Conservation (phyloP, 306 rosid genomes). For the Coriaria nepalensis region DNA sequence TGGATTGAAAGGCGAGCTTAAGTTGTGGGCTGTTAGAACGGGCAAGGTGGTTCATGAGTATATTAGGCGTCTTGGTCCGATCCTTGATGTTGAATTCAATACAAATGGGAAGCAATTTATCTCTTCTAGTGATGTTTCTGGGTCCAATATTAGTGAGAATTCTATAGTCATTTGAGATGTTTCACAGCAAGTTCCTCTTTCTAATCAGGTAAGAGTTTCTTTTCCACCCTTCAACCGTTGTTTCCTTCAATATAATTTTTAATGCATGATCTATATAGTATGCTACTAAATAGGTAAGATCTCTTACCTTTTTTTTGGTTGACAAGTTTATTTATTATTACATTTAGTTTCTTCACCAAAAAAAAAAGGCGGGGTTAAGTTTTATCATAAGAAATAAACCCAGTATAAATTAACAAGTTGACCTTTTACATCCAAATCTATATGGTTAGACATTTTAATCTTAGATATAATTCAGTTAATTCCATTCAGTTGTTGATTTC, state of each 20-base stretch:
- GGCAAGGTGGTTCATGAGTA: slow-evolving; percentile 50
- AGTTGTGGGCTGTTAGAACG: slow-evolving; percentile 67
- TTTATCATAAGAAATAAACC: too few species aligned
- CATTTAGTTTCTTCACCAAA: too few species aligned
- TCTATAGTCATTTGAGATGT: slow-evolving; percentile 86
- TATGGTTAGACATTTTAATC: too few species aligned
- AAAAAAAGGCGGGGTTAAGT: too few species aligned
- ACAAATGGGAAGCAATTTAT: slow-evolving; percentile 55
- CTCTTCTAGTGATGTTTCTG: slow-evolving; percentile 67
- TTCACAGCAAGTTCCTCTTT: slow-evolving; percentile 59
- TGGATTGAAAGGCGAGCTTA: slow-evolving; percentile 63
- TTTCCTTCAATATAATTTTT: not conserved
- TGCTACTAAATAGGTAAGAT: too few species aligned
- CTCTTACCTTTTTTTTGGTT: too few species aligned
- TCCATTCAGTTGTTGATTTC: too few species aligned
- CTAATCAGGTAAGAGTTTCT: slow-evolving; percentile 59
- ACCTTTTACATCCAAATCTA: too few species aligned
- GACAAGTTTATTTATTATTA: too few species aligned
- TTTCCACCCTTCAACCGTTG: slow-evolving; percentile 2
- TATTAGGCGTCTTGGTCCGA: slow-evolving; percentile 49
- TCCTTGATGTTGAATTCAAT: slow-evolving; percentile 77
- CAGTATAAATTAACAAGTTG: too few species aligned
- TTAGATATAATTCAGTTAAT: too few species aligned
- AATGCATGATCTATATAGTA: not conserved
- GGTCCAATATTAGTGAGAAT: slow-evolving; percentile 60